Base-by-base conservation (phyloP, 2,329 filamentous ascomycete genomes). In the Calonectria honghensis region DNA sequence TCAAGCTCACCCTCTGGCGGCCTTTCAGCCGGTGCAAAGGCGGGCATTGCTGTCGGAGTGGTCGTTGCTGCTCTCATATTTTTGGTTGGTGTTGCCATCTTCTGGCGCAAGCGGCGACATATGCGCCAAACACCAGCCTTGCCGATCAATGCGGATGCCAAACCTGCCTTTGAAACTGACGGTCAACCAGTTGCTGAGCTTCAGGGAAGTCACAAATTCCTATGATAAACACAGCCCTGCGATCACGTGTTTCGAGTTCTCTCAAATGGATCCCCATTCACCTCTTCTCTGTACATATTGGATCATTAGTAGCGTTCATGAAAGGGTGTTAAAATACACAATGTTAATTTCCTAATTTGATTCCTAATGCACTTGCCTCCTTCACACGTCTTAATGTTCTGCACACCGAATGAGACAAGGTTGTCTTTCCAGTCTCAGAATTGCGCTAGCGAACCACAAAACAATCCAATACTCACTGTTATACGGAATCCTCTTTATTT, bases 161-260 rank as follows among this genome's bases (percentile, higher is more conserved):
- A 63, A 10, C 13, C n/a, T 9, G 57, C 57, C 6, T 41, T 63
- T 31, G 61, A 65, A 35, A 41, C 31, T 20, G 61, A 65, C 27
- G 31, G 61, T 11, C 61, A 35, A 2, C 61, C 61, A 16, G 61
- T 65, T 24, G 61, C 61, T 13, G 61, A 65, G 61, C 61, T 65
- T 24, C 41, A 65, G 1, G 61, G 41, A 65, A 65, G 31, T 35
- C 27, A 65, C 20, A 50, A n/a, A 27, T 65, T 50, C 11, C 35
- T 32, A 29, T 32, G n/a, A 48, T 48, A n/a, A 3, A 20, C 41
- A 48, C 6, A 3, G n/a, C 20, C 7, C 2, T 20, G 6, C 20
- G n/a, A n/a, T n/a, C 14, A 20, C 7, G 41, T 7, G 10, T 48
- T n/a, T 3, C 41, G 13, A n/a, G 41, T 1, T 48, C 10, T 10